Evolutionary conservation across 495 filamentous ascomycete species (phyloP).

Genomic region (Geoglossum glabrum): DNA sequence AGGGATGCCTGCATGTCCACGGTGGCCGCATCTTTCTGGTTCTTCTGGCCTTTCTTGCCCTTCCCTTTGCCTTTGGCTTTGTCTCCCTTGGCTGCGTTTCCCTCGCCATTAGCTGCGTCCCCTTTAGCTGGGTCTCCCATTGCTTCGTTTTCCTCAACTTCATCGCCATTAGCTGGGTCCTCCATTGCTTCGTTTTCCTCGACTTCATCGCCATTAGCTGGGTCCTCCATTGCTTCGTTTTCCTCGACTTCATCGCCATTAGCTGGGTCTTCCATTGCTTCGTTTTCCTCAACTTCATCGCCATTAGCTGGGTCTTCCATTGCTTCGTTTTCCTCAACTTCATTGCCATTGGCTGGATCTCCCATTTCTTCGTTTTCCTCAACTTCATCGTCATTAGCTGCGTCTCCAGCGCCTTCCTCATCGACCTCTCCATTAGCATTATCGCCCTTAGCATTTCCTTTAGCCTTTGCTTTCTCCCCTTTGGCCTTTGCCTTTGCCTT

Average conservation of each 20-base stretch:
- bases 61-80: not conserved
- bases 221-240: not conserved
- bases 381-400: not conserved
- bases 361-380: too few relatives aligned
- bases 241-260: not conserved
- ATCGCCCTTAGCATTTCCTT: too few relatives aligned
- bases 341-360: too few relatives aligned
- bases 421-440: too few relatives aligned
- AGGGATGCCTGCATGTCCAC: too few relatives aligned
- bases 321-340: too few relatives aligned
- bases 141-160: too few relatives aligned
- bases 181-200: too few relatives aligned
- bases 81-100: not conserved
- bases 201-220: not conserved
- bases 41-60: not conserved
- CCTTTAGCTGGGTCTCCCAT: not conserved
- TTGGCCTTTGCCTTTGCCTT: slow-evolving; percentile 8
- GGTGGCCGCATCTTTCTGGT: not conserved
- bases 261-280: not conserved
- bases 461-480: slow-evolving; percentile 4
- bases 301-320: not conserved
- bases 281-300: too few relatives aligned
- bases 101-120: too few relatives aligned
- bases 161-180: not conserved
- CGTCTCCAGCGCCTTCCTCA: not conserved